Conservation (phyloP, 2,329 filamentous ascomycete species). For the Elsinoe arachidis region DNA sequence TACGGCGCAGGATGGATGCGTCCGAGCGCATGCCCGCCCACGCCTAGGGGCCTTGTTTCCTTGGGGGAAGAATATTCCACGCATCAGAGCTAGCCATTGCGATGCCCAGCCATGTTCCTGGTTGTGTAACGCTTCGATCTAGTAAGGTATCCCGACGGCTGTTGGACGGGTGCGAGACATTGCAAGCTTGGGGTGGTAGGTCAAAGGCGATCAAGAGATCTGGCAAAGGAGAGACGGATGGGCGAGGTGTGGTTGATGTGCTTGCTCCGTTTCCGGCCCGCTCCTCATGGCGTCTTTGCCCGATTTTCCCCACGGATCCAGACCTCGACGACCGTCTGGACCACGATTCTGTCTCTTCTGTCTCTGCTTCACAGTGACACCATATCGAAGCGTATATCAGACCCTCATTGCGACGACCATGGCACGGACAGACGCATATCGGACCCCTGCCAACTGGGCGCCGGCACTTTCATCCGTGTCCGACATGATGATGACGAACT, state of each 20-base stretch:
- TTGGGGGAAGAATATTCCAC: constrained; percentile 8
- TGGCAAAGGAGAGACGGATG: neutral
- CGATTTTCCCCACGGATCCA: neutral
- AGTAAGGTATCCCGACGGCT: neutral
- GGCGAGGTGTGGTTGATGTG: neutral
- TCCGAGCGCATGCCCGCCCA: neutral
- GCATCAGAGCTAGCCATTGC: neutral
- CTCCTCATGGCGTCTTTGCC: neutral
- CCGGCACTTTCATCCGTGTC: neutral
- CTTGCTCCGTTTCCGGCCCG: neutral
- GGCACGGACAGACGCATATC: neutral
- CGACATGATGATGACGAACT: constrained; percentile 2
- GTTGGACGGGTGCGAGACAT: neutral
- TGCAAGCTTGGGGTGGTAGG: neutral
- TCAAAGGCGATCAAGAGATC: neutral
- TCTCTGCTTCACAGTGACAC: constrained; percentile 5
- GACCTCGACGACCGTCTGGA: neutral
- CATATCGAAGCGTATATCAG: neutral
- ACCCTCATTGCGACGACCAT: neutral
- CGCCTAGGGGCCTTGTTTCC: neutral
- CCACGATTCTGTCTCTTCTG: neutral
- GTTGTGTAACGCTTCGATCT: neutral
- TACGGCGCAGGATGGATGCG: neutral
- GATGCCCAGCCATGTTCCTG: neutral
- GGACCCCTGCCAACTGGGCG: neutral